Percentiles rank a stretch among this genome's conserved stretches.
Evolutionary conservation across 2,329 filamentous ascomycete species (phyloP).

Genomic region (Dactylellina parvicollis): DNA sequence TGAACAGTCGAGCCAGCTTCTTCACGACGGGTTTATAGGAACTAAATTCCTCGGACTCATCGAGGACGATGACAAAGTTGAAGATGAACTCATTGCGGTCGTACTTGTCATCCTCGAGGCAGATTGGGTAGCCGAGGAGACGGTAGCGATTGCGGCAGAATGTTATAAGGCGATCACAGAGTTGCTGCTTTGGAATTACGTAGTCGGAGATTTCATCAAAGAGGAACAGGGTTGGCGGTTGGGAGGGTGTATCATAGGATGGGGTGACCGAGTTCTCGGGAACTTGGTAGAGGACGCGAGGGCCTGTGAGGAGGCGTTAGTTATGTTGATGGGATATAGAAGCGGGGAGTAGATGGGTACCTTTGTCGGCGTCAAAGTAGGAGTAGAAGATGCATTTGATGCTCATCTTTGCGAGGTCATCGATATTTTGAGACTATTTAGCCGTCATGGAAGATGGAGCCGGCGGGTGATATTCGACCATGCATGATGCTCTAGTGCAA

Average conservation of each 20-base stretch:
- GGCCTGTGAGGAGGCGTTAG: slow-evolving; percentile 63
- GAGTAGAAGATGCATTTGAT: slow-evolving; percentile 78
- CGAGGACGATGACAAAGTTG: slow-evolving; percentile 89
- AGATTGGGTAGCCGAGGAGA: slow-evolving; percentile 87
- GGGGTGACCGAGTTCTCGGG: slow-evolving; percentile 69
- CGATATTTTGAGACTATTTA: not conserved
- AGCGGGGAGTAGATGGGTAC: slow-evolving; percentile 62
- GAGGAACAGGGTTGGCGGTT: slow-evolving; percentile 74
- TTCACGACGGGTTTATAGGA: slow-evolving; percentile 86
- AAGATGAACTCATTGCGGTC: slow-evolving; percentile 97
- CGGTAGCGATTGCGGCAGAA: slow-evolving; percentile 79
- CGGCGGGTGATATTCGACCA: too few relatives aligned
- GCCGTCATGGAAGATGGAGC: not conserved
- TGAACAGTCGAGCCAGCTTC: slow-evolving; percentile 84
- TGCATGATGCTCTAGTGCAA: too few relatives aligned
- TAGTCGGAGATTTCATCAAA: slow-evolving; percentile 89
- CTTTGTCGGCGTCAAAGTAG: slow-evolving; percentile 73
- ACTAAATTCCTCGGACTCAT: slow-evolving; percentile 71
- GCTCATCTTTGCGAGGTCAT: slow-evolving; percentile 27
- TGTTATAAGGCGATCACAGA: slow-evolving; percentile 89
- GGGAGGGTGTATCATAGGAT: slow-evolving; percentile 61
- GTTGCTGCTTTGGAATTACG: slow-evolving; percentile 92
- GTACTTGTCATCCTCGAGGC: slow-evolving; percentile 83
- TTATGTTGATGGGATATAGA: slow-evolving; percentile 32
- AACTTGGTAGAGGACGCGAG: slow-evolving; percentile 73